A percentile compares a stretch with the other conserved stretches of the same genome.
phyloP scores from a whole-genome alignment of 2,329 filamentous ascomycete species.

The Claviceps spartinae region DNA sequence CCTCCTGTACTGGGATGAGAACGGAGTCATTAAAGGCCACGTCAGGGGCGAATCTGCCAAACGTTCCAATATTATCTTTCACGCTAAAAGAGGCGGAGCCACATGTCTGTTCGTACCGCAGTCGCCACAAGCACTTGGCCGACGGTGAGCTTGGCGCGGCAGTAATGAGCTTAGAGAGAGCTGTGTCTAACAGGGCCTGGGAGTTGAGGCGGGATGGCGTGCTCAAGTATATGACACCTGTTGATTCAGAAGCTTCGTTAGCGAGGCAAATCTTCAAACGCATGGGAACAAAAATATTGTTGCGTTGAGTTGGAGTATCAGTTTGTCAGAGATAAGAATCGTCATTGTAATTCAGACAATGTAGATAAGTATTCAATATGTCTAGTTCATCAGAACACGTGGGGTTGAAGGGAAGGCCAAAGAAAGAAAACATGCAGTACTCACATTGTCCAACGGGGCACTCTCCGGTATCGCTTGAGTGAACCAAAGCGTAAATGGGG shows the following conservation, averaged over 20 bases:
- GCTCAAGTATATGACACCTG: slow-evolving; percentile 23
- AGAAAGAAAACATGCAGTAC: slow-evolving; percentile 25
- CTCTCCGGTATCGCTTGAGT: slow-evolving; percentile 86
- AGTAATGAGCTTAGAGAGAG: slow-evolving; percentile 28
- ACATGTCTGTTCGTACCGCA: slow-evolving; percentile 42
- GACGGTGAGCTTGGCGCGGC: slow-evolving; percentile 16
- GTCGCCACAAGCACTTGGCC: slow-evolving; percentile 30
- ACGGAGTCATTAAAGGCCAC: slow-evolving; percentile 62
- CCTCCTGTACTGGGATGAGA: slow-evolving; percentile 51
- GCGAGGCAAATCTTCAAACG: slow-evolving; percentile 11
- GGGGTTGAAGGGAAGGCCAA: slow-evolving; percentile 12
- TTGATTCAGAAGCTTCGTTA: slow-evolving; percentile 13
- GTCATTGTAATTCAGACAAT: slow-evolving; percentile 95
- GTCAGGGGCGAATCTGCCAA: slow-evolving; percentile 47
- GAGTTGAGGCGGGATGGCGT: slow-evolving; percentile 23
- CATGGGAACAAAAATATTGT: slow-evolving; percentile 2
- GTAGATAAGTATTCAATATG: slow-evolving; percentile 96
- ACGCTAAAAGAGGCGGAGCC: slow-evolving; percentile 13
- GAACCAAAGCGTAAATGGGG: slow-evolving; percentile 50
- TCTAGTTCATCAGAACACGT: slow-evolving; percentile 67
- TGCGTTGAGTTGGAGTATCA: slow-evolving; percentile 43
- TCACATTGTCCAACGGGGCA: slow-evolving; percentile 83
- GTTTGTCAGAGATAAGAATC: slow-evolving; percentile 78
- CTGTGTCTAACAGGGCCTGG: slow-evolving; percentile 22
- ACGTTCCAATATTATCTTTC: slow-evolving; percentile 34